Base-by-base conservation (phyloP, 371 early-diverging fungal genomes). In the Mortierella sp. region DNA sequence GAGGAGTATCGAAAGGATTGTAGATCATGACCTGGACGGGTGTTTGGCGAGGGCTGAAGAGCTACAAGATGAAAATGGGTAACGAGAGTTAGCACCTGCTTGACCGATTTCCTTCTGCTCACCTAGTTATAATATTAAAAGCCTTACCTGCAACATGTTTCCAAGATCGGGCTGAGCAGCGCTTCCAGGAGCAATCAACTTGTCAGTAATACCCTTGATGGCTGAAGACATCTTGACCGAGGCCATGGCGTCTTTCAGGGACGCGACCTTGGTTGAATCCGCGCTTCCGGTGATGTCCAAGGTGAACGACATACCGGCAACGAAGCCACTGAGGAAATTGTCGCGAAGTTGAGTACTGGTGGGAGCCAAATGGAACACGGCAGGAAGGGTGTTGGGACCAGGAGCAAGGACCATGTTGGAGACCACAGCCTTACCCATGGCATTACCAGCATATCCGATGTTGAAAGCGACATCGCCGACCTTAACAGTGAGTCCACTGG, bases 401-500 rank as follows among this genome's bases (percentile, higher is more conserved):
- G 88, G 88, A n/a, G 44, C 56, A 28, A 88, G 79, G 6, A 73
- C 70, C 51, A 80, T 72, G 62, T 80, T 66, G 11, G 11, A 24
- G 28, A 79, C 59, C 37, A 67, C 39, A 24, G 78, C 79, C 28
- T 42, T 32, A 42, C 79, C 76, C 57, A 88, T 71, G 47, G 75
- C 60, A 44, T 56, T 55, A 6, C 82, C 82, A 28, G 78, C 64
- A 60, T 80, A 80, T n/a, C 59, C 41, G 34, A 84, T 78, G 50
- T 81, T 61, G 61, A 88, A 84, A 47, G 67, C 66, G 46, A 86
- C 79, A 56, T 84, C 72, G 31, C 86, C 87, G 39, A 86, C 60
- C 44, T 70, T 80, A 53, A 86, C 85, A 2, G 86, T 84, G 55
- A 86, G 78, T 21, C 79, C 79, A 14, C 87, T 86, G 5, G 89